phyloP scores from a whole-genome alignment of 2,329 filamentous ascomycete genomes.

The Diaporthe sp. region DNA sequence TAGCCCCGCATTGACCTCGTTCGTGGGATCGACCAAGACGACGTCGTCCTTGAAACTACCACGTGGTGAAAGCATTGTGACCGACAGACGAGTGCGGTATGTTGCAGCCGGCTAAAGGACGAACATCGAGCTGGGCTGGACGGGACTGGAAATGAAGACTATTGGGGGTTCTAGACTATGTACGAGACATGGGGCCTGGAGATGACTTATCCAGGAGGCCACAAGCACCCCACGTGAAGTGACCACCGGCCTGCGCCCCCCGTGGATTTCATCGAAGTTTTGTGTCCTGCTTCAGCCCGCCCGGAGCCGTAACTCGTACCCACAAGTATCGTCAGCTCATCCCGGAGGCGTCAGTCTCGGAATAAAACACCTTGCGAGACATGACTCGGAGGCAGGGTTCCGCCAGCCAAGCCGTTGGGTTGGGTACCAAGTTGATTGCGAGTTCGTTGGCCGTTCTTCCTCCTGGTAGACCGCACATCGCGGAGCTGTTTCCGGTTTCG shows the following conservation, averaged over 20 bases:
- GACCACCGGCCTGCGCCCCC: constrained; percentile 22
- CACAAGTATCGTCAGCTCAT: constrained; percentile 31
- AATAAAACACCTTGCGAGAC: constrained; percentile 32
- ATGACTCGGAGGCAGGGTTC: constrained; percentile 31
- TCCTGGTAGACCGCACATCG: constrained; percentile 11
- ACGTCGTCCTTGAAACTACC: constrained; percentile 15
- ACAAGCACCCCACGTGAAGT: not conserved
- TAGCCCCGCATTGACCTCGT: constrained; percentile 29
- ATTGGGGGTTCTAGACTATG: constrained; percentile 16
- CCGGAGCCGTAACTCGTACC: constrained; percentile 23
- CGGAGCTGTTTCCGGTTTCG: constrained; percentile 26
- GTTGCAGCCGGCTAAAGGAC: constrained; percentile 13
- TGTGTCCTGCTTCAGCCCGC: constrained; percentile 31
- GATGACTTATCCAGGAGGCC: constrained; percentile 30
- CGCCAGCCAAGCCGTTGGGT: constrained; percentile 26
- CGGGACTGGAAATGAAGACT: not conserved
- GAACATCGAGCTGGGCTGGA: constrained; percentile 2
- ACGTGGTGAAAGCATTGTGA: constrained; percentile 18
- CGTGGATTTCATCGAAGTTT: constrained; percentile 33
- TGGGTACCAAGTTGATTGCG: constrained; percentile 26
- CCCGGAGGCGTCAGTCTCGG: constrained; percentile 31
- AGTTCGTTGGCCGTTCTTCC: not conserved
- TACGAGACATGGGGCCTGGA: constrained; percentile 22
- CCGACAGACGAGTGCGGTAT: not conserved
- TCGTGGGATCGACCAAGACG: constrained; percentile 23